Conservation (phyloP, 192 early-diverging fungal species). For the Coemansia sp. region DNA sequence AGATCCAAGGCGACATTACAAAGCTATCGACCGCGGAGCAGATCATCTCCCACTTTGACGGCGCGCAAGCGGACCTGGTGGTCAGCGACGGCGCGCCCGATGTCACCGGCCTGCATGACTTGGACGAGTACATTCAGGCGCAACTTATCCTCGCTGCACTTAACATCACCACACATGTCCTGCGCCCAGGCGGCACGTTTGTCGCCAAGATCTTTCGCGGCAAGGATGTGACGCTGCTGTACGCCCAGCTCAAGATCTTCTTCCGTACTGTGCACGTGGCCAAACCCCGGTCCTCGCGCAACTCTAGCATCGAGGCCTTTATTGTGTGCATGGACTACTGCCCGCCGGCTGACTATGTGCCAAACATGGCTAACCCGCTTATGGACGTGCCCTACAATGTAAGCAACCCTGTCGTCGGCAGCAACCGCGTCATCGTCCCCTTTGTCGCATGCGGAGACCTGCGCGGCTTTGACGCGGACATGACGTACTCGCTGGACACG, state of each 20-base stretch:
- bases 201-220: conserved; percentile 98
- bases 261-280: conserved; percentile 86
- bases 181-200: conserved; percentile 87
- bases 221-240: conserved; percentile 87
- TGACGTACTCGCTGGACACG: conserved; percentile 70
- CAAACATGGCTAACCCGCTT: conserved; percentile 86
- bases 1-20: conserved; percentile 97
- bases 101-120: conserved; percentile 95
- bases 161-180: conserved; percentile 94
- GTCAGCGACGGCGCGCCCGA: conserved; percentile 96
- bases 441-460: conserved; percentile 91
- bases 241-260: conserved; percentile 86
- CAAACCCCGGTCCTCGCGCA: conserved; percentile 91
- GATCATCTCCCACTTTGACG: conserved; percentile 87
- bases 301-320: conserved; percentile 91
- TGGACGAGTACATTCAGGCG: conserved; percentile 99
- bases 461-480: conserved; percentile 82
- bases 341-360: conserved; percentile 78
- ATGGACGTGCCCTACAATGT: conserved; percentile 75
- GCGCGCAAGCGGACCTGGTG: conserved; percentile 84
- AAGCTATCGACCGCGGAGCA: conserved; percentile 87
- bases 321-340: conserved; percentile 87
- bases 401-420: conserved; percentile 61
- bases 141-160: conserved; percentile 91
- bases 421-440: conserved; percentile 77